Evolutionary conservation across 1,139 yeast genomes (phyloP).

Genomic region (Hansenula sp.): DNA sequence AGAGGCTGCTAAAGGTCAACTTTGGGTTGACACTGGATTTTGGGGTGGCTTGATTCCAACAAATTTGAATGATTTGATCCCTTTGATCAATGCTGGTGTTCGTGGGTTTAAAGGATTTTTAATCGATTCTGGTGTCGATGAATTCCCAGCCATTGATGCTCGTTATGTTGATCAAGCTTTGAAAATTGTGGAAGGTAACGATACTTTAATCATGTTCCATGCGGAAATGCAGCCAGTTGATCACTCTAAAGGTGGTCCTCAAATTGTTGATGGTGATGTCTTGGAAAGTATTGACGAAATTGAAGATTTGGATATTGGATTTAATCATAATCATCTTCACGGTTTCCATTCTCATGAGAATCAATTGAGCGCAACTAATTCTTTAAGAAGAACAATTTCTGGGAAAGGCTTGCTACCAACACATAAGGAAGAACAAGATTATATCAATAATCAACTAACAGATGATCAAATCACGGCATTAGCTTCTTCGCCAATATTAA

Average conservation of each 20-base stretch:
- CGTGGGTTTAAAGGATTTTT: constrained; percentile 90
- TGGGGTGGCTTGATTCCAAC: constrained; percentile 94
- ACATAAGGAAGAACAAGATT: constrained; percentile 8
- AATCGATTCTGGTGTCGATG: constrained; percentile 91
- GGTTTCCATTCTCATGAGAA: neutral
- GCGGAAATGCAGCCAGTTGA: constrained; percentile 72
- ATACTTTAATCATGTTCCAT: constrained; percentile 84
- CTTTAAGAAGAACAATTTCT: constrained; percentile 6
- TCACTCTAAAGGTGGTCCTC: constrained; percentile 30
- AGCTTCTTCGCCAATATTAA: constrained; percentile 49
- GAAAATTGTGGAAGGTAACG: constrained; percentile 51
- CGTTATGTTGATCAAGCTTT: constrained; percentile 64
- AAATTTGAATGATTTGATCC: constrained; percentile 64
- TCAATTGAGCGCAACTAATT: constrained; percentile 2
- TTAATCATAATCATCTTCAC: constrained; percentile 2
- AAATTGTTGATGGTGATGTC: constrained; percentile 3
- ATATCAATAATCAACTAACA: constrained; percentile 29
- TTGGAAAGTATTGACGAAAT: constrained; percentile 6
- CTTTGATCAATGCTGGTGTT: constrained; percentile 79
- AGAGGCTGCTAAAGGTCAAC: constrained; percentile 72
- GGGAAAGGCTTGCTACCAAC: constrained; percentile 2
- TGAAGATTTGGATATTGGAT: constrained; percentile 11
- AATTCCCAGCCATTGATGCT: constrained; percentile 77
- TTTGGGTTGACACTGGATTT: constrained; percentile 93
- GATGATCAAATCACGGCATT: constrained; percentile 49